Evolutionary conservation across 2,329 filamentous ascomycete genomes (phyloP), one percentile per base, ranked within the genome.

Genomic region (Cladosporium sp.): DNA sequence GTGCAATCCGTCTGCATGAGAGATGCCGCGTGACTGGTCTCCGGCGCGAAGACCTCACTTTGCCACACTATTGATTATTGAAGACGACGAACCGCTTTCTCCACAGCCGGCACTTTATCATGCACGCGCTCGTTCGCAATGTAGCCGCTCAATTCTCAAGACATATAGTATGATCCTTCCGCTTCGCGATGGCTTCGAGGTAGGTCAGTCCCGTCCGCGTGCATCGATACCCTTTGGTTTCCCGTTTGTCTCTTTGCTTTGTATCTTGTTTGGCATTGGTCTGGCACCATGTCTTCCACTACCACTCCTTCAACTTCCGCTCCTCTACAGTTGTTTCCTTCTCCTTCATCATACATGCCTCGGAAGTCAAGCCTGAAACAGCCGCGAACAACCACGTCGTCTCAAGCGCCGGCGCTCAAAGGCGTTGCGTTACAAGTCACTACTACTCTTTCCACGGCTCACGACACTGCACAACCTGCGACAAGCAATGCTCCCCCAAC

Each of bases 371-470:
- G 55, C 30, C 40, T 58, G 32, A 56, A 54, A 27, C 55, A 57
- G 38, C 38, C 40, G 15, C 39, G 37, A 29, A 36, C 43, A 32
- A 22, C 50, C n/a, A 51, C 43, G 5, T 24, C 50, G 24, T 44
- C 40, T 24, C 15, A 44, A 9, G 37, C 40, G 17, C 34, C 42
- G 30, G 45, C 42, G 9, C 50, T 64, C n/a, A 58, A 56, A 52
- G 61, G 62, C 24, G 56, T 66, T 17, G 58, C 62, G 8, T 56
- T 64, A 29, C 61, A 62, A 40, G 56, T 64, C 41, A 54, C 56
- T 8, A 45, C 55, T 7, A 41, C 63, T 64, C 40, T 60, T 11
- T 17, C 29, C 12, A 34, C 42, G 17, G 17, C 22, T 12, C 4
- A 36, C 42, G 4, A 9, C 17, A 19, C 17, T 13, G 11, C 29